phyloP scores from a whole-genome alignment of 2,329 filamentous ascomycete genomes.

The Cryoendolithus antarcticus region DNA sequence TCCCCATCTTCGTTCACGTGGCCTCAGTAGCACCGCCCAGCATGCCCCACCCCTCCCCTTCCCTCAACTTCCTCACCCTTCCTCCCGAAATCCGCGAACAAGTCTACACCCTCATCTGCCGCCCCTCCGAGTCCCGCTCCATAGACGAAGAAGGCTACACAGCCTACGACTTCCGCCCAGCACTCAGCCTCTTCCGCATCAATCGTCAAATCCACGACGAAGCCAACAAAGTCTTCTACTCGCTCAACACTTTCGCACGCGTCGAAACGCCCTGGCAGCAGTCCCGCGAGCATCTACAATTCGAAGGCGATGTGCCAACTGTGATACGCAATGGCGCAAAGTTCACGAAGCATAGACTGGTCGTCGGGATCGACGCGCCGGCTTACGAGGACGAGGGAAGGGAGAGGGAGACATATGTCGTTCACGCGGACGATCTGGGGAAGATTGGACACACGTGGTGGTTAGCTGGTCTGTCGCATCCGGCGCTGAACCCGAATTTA shows the following conservation, averaged over 20 bases:
- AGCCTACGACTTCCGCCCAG: slow-evolving; percentile 24
- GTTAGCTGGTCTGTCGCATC: slow-evolving; percentile 39
- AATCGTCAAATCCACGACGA: slow-evolving; percentile 40
- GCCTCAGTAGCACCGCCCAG: no score
- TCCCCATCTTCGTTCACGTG: no score
- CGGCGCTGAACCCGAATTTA: slow-evolving; percentile 38
- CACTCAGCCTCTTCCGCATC: slow-evolving; percentile 15
- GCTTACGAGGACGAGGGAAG: slow-evolving; percentile 14
- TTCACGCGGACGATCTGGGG: slow-evolving; percentile 37
- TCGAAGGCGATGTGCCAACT: slow-evolving; percentile 39
- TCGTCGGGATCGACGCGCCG: slow-evolving; percentile 31
- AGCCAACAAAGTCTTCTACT: slow-evolving; percentile 44
- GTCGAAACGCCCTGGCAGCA: slow-evolving; percentile 38
- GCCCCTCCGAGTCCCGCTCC: slow-evolving; percentile 18
- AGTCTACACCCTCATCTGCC: slow-evolving; percentile 23
- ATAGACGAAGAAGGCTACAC: slow-evolving; percentile 18
- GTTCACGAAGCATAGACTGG: slow-evolving; percentile 30
- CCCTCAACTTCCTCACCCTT: slow-evolving; percentile 13
- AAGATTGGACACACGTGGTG: slow-evolving; percentile 40
- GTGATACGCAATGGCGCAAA: slow-evolving; percentile 32
- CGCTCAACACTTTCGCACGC: slow-evolving; percentile 40
- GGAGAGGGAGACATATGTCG: slow-evolving; percentile 25
- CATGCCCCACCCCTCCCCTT: no score
- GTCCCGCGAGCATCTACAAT: slow-evolving; percentile 34
- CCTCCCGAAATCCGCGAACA: slow-evolving; percentile 25